Conservation (phyloP, 2,329 filamentous ascomycete genomes). For the Colletotrichum eremochloae region DNA sequence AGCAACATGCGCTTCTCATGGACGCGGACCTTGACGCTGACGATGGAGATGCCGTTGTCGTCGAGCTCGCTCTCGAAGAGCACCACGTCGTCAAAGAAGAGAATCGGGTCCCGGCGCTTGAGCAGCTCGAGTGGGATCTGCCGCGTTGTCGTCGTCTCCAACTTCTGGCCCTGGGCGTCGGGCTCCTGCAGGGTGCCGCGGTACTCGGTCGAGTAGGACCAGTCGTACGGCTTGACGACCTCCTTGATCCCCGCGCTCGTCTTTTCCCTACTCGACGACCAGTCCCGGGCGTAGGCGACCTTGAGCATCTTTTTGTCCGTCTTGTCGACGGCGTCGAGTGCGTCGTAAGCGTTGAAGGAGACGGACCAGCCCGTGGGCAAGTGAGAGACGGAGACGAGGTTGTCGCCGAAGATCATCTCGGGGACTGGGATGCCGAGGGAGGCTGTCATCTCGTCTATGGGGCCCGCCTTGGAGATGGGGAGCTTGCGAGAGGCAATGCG, state of each 20-base stretch:
- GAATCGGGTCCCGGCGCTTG: slow-evolving; percentile 89
- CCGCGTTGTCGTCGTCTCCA: slow-evolving; percentile 46
- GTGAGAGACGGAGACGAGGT: slow-evolving; percentile 83
- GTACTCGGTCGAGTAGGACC: slow-evolving; percentile 95
- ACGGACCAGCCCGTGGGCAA: slow-evolving; percentile 81
- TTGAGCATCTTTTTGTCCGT: slow-evolving; percentile 91
- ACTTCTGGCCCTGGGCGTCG: neutral
- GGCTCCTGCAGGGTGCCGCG: slow-evolving; percentile 72
- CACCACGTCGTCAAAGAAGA: slow-evolving; percentile 97
- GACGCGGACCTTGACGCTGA: slow-evolving; percentile 91
- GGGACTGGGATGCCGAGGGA: slow-evolving; percentile 88
- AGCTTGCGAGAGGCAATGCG: slow-evolving; percentile 87
- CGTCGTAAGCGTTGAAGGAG: slow-evolving; percentile 86
- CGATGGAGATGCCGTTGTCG: slow-evolving; percentile 93
- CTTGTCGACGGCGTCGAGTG: slow-evolving; percentile 93
- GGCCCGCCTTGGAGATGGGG: slow-evolving; percentile 91
- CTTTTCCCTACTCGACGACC: slow-evolving; percentile 77
- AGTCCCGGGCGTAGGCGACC: slow-evolving; percentile 92
- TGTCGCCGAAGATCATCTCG: slow-evolving; percentile 99
- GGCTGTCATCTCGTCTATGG: slow-evolving; percentile 87
- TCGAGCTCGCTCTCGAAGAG: slow-evolving; percentile 98
- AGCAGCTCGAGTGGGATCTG: slow-evolving; percentile 88
- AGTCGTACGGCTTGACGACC: slow-evolving; percentile 96
- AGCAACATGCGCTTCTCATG: slow-evolving; percentile 91
- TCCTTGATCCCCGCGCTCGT: slow-evolving; percentile 91